Evolutionary conservation across 805 yeast species (phyloP).

Genomic region (Candida sakaeoensis): DNA sequence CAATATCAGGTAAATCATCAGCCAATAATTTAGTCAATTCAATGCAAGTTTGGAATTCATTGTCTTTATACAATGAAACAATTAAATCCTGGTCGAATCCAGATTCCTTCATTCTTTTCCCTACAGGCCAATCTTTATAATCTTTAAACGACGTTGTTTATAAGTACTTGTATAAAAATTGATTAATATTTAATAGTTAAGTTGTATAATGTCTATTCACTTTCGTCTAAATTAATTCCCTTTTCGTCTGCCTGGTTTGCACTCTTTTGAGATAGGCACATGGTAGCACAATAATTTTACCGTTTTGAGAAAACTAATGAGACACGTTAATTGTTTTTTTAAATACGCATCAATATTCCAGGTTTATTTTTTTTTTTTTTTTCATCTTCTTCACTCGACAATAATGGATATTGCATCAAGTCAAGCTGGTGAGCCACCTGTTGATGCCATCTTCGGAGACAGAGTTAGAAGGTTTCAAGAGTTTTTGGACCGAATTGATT

Average conservation of each 20-base stretch:
- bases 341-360: not conserved
- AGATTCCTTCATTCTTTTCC: conserved; percentile 55
- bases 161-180: no score
- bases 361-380: not conserved
- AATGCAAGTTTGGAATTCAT: conserved; percentile 52
- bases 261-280: no score
- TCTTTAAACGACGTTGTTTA: no score
- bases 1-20: conserved; percentile 10
- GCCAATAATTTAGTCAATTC: conserved; percentile 32
- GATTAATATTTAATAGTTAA: no score
- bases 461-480: conserved; percentile 87
- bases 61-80: conserved; percentile 40
- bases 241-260: no score
- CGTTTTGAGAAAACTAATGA: conserved; percentile 23
- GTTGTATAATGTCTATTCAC: no score
- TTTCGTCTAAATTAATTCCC: no score
- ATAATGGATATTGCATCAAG: conserved; percentile 5
- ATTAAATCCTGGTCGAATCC: conserved; percentile 73
- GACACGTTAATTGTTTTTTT: conserved; percentile 19
- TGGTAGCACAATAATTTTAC: conserved; percentile 15
- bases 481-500: conserved; percentile 58
- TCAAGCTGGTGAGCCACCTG: conserved; percentile 26
- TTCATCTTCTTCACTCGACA: conserved; percentile 4
- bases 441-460: conserved; percentile 62
- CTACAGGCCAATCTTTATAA: no score